These are phyloP conservation scores for Clavaria fumosa DNA, from an alignment of 768 basidiomycete genomes.

Conservation along the genomic window DNA sequence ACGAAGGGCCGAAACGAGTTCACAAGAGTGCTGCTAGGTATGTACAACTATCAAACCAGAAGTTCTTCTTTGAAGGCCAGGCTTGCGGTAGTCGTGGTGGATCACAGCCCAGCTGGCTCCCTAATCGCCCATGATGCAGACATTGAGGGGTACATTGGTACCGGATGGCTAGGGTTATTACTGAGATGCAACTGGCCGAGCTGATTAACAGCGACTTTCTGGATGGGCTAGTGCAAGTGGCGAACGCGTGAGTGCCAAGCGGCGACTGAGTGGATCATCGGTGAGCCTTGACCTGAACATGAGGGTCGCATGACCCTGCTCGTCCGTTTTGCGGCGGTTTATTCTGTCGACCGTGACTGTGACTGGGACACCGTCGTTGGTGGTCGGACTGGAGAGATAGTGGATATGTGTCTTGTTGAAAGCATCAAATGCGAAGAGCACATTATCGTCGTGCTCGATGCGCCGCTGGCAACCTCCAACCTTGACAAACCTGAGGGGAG, in stretches of 20 bases:
- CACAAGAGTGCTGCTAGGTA: no score
- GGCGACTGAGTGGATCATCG: conserved; percentile 4
- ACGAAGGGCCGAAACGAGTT: no score
- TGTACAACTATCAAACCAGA: no score
- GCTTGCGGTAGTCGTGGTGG: no score
- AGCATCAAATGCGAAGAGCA: conserved; percentile 26
- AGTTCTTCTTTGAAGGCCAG: no score
- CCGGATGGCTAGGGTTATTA: conserved; percentile 1
- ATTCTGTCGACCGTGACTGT: conserved; percentile 21
- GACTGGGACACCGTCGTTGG: conserved; percentile 14
- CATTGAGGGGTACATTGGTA: conserved; percentile 4
- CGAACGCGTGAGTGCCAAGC: background rate
- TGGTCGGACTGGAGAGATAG: conserved; percentile 20
- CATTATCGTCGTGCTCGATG: conserved; percentile 16
- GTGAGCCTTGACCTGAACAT: conserved; percentile 21
- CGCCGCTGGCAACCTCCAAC: conserved; percentile 29
- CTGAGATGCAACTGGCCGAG: conserved; percentile 1
- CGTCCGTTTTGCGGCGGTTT: conserved; percentile 12
- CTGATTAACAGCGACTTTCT: conserved; percentile 2
- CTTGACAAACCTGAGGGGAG: conserved; percentile 11
- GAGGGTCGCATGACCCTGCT: conserved; percentile 16
- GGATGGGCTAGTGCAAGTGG: background rate
- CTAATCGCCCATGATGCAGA: background rate
- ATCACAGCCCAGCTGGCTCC: background rate
- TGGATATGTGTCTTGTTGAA: conserved; percentile 21